A percentile compares a stretch with the other conserved stretches of the same genome.
phyloP scores from a whole-genome alignment of 2,329 filamentous ascomycete genomes.

The Cladosporium velox region DNA sequence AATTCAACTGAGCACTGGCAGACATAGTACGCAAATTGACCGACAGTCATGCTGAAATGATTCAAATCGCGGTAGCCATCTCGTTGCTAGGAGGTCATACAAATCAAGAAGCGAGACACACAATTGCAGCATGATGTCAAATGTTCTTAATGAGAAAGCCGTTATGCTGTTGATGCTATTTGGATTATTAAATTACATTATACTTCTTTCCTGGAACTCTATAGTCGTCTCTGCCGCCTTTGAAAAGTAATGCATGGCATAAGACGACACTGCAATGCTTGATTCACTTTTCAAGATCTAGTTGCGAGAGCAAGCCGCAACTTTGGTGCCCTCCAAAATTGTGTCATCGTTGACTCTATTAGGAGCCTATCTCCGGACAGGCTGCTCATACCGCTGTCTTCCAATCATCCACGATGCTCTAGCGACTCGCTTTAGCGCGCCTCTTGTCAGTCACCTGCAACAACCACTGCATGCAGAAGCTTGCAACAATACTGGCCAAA shows the following conservation, averaged over 20 bases:
- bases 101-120: not conserved
- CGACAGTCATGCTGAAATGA: not conserved
- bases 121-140: no score
- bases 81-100: not conserved
- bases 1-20: not conserved
- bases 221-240: not conserved
- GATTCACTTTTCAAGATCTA: not conserved
- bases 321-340: not conserved
- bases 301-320: not conserved
- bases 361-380: not conserved
- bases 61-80: not conserved
- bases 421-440: not conserved
- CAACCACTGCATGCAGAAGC: conserved; percentile 67
- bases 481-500: conserved; percentile 72
- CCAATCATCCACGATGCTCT: not conserved
- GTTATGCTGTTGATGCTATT: not conserved
- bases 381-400: not conserved
- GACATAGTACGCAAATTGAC: not conserved
- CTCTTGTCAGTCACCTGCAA: conserved; percentile 46
- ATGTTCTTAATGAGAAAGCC: not conserved
- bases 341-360: not conserved
- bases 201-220: not conserved
- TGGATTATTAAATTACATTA: not conserved
- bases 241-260: not conserved
- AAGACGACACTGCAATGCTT: not conserved